These are phyloP conservation scores for Trebouxia sp. DNA, from an alignment of 139 green algal species.

Conservation along the genomic window DNA sequence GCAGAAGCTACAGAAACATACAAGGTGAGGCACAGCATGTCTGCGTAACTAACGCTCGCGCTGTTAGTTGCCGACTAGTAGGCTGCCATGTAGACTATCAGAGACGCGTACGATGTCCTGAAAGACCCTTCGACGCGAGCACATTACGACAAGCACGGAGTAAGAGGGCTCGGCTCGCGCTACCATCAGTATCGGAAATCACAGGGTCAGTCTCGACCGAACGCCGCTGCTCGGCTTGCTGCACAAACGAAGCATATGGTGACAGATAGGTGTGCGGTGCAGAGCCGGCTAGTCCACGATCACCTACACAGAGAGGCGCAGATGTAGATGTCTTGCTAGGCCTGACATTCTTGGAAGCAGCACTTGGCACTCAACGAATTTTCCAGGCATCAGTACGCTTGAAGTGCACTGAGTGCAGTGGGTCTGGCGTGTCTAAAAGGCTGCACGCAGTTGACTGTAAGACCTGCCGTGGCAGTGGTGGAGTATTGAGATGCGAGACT, in stretches of 20 bases:
- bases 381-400: conserved; percentile 3
- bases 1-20: not conserved
- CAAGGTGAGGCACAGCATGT: not conserved
- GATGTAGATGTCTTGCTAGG: not conserved
- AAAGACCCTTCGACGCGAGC: not conserved
- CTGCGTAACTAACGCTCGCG: not conserved
- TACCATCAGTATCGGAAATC: not conserved
- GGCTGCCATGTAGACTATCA: no score
- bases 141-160: not conserved
- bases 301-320: not conserved
- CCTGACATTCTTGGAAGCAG: conserved; percentile 12
- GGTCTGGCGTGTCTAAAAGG: not conserved
- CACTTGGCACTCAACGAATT: not conserved
- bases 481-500: not conserved
- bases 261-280: not conserved
- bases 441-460: not conserved
- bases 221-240: not conserved
- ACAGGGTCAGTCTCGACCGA: not conserved
- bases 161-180: not conserved
- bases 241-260: not conserved
- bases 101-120: not conserved
- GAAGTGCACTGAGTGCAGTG: not conserved
- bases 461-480: not conserved
- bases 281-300: not conserved
- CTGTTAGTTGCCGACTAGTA: no score